Percentiles rank a stretch among this genome's conserved stretches.
phyloP scores from a whole-genome alignment of 352 stramenopile species.

The Discostella stelligera region DNA sequence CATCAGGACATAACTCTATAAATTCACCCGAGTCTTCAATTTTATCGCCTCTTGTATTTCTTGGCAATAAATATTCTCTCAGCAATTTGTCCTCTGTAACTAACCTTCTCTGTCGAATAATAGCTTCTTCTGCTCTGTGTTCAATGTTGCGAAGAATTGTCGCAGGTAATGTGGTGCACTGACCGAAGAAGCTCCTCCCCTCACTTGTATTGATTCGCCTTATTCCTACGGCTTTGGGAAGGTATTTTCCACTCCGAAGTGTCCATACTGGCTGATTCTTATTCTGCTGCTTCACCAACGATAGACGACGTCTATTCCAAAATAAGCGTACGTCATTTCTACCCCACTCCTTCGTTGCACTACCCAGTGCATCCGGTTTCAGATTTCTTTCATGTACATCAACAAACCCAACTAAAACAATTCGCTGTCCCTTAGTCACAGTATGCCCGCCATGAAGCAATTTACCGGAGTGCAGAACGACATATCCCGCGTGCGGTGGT shows the following conservation, averaged over 20 bases:
- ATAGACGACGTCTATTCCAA: constrained; percentile 40
- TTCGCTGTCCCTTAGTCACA: constrained; percentile 85
- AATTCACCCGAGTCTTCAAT: constrained; percentile 20
- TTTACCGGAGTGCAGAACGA: constrained; percentile 88
- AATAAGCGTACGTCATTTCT: constrained; percentile 65
- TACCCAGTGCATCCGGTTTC: constrained; percentile 44
- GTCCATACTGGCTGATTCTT: constrained; percentile 45
- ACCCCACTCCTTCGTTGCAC: constrained; percentile 62
- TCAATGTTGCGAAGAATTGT: constrained; percentile 43
- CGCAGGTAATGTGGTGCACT: constrained; percentile 30
- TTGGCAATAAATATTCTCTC: constrained; percentile 59
- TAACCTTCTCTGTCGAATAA: constrained; percentile 52
- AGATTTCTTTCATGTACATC: constrained; percentile 76
- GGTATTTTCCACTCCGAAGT: constrained; percentile 53
- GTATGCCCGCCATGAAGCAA: constrained; percentile 88
- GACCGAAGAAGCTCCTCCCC: constrained; percentile 27
- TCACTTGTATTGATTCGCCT: background rate
- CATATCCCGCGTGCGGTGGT: constrained; percentile 86
- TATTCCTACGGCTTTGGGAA: constrained; percentile 25
- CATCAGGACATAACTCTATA: constrained; percentile 24
- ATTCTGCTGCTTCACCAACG: constrained; percentile 26
- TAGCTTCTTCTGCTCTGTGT: constrained; percentile 48
- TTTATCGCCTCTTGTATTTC: constrained; percentile 33
- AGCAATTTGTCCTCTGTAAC: constrained; percentile 67
- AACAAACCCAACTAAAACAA: constrained; percentile 92